Base-by-base conservation (phyloP, 1,139 yeast species). In the Yamadazyma triangularis region DNA sequence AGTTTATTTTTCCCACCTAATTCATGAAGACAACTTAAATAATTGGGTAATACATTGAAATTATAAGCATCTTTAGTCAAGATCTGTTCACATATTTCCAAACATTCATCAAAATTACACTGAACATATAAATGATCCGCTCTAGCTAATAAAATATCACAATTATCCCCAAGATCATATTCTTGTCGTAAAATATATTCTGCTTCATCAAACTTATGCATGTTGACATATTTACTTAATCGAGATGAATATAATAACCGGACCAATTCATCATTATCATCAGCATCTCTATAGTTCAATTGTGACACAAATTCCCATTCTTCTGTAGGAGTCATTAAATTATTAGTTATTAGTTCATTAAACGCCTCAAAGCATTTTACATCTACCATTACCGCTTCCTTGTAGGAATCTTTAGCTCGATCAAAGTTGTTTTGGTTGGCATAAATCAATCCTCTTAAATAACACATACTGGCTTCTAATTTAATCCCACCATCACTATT, bases 281-380 rank as follows among this genome's bases (percentile, higher is more conserved):
- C 95, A 8, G 83, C 75, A 35, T 74, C 81, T 21, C 82, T 70
- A 53, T 87, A 91, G 45, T 85, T 81, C 24, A 89, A 60, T 13
- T 72, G 59, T 8, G 73, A 61, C 8, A 89, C 56, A 31, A 93
- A 72, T 24, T 81, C 87, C 93, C 95, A 84, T 56, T 91, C 91
- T 49, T 91, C 97, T 14, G 67, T 60, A 0, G 97, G 95, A 0
- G 95, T 75, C 63, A 93, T 64, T 41, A 89, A 68, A 48, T 80
- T 81, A 45, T 85, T 84, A 24, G 73, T 62, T 3, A 86, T 72
- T 30, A 93, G 66, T 50, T 84, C 91, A 46, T 85, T 77, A 53
- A 87, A 87, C 0, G 98, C 97, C 45, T 93, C 98, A 53, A 70
- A 91, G 55, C 97, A 91, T 51, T 88, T 87, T 8, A 85, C 89